phyloP scores from a whole-genome alignment of 306 rosid genomes.

The Acacia melanoxylon region DNA sequence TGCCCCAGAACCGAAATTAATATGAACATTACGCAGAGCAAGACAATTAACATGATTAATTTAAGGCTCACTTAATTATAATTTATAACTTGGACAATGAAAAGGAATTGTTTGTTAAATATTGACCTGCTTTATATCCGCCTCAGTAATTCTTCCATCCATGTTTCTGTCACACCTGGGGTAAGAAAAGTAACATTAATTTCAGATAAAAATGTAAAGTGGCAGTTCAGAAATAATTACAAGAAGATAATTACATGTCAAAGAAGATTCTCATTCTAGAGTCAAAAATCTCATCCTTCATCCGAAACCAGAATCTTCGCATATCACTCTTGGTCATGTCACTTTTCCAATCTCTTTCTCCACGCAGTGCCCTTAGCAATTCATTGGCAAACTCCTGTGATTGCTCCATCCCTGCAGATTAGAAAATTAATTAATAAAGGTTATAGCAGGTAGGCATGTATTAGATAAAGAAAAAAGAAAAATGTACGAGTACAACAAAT shows the following conservation, averaged over 20 bases:
- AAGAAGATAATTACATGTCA: constrained; percentile 56
- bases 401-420: constrained; percentile 64
- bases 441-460: constrained; percentile 20
- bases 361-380: constrained; percentile 65
- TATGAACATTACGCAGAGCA: constrained; percentile 22
- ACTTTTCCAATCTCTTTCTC: constrained; percentile 50
- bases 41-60: constrained; percentile 26
- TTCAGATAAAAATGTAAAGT: background rate
- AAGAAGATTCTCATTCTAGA: constrained; percentile 71
- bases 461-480: background rate
- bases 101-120: background rate
- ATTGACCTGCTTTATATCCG: constrained; percentile 70
- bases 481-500: background rate
- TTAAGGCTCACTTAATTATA: constrained; percentile 3
- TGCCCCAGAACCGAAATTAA: constrained; percentile 24
- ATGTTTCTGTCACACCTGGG: constrained; percentile 73
- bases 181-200: background rate
- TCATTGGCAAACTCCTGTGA: constrained; percentile 66
- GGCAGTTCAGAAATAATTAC: background rate
- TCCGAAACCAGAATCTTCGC: constrained; percentile 55
- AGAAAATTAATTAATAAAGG: constrained; percentile 14
- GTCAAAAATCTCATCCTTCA: constrained; percentile 51
- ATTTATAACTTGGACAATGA: background rate
- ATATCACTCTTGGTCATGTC: constrained; percentile 63
- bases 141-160: constrained; percentile 69